Percentiles rank a stretch among this genome's conserved stretches.
Conservation (phyloP, 768 basidiomycete genomes). For the Mycena floridula region DNA sequence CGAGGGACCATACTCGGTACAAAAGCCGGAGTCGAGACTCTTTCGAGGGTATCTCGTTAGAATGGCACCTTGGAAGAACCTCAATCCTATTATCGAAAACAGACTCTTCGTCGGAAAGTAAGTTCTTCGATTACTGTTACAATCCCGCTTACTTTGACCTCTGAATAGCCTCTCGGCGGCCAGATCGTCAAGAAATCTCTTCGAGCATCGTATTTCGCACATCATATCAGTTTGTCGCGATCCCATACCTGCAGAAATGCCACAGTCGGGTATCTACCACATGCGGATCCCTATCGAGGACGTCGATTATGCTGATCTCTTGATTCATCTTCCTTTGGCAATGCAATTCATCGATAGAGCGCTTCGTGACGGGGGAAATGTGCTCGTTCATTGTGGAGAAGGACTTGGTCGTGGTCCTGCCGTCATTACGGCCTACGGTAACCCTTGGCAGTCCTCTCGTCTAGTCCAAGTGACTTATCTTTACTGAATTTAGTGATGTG, state of each 20-base stretch:
- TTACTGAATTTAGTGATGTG: conserved; percentile 54
- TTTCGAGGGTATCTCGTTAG: no score
- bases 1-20: no score
- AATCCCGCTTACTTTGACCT: no score
- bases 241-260: conserved; percentile 46
- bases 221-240: conserved; percentile 50
- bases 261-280: conserved; percentile 50
- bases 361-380: conserved; percentile 41
- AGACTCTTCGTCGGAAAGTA: conserved; percentile 8
- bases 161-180: conserved; percentile 58
- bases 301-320: conserved; percentile 44
- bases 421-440: conserved; percentile 49
- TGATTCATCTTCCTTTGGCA: conserved; percentile 56
- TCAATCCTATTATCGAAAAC: conserved; percentile 59
- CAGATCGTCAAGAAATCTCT: conserved; percentile 32
- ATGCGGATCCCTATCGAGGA: conserved; percentile 36
- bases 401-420: conserved; percentile 67
- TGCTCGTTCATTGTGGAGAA: conserved; percentile 71
- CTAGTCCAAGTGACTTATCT: conserved; percentile 4
- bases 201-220: conserved; percentile 24
- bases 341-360: conserved; percentile 61
- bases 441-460: conserved; percentile 20
- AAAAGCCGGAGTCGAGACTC: no score
- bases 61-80: conserved; percentile 56
- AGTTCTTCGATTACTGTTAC: conserved; percentile 12